Evolutionary conservation across 2,329 filamentous ascomycete genomes (phyloP).

Genomic region (Cercospora zeina): DNA sequence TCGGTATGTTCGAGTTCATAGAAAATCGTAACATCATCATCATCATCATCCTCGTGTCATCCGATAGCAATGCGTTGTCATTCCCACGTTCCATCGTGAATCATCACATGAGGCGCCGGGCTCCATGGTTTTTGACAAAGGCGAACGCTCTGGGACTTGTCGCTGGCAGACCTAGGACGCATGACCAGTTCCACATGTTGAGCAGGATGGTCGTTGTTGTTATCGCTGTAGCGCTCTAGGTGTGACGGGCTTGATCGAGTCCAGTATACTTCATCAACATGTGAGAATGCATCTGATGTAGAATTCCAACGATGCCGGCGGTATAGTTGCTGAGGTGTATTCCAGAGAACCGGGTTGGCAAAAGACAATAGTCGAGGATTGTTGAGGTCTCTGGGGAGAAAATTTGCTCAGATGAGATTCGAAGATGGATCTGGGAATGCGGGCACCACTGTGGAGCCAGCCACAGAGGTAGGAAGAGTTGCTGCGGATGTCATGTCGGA

Average conservation of each 20-base stretch:
- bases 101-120: not conserved
- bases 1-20: not conserved
- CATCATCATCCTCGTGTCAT: not conserved
- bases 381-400: not conserved
- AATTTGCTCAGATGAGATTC: not conserved
- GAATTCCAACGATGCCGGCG: not conserved
- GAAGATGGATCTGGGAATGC: not conserved
- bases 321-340: too few relatives aligned
- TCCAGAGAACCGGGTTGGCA: not conserved
- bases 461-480: not conserved
- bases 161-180: too few relatives aligned
- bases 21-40: not conserved
- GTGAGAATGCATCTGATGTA: not conserved
- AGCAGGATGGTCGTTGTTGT: not conserved
- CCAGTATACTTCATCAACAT: not conserved
- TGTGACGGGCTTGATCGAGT: not conserved
- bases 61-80: not conserved
- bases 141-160: not conserved
- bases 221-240: not conserved
- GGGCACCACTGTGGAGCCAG: not conserved
- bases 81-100: not conserved
- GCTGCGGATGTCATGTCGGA: not conserved
- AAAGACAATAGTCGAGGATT: not conserved
- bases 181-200: not conserved
- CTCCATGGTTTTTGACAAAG: not conserved